phyloP scores from a whole-genome alignment of 495 filamentous ascomycete species.

The Talaromyces trachyspermus region DNA sequence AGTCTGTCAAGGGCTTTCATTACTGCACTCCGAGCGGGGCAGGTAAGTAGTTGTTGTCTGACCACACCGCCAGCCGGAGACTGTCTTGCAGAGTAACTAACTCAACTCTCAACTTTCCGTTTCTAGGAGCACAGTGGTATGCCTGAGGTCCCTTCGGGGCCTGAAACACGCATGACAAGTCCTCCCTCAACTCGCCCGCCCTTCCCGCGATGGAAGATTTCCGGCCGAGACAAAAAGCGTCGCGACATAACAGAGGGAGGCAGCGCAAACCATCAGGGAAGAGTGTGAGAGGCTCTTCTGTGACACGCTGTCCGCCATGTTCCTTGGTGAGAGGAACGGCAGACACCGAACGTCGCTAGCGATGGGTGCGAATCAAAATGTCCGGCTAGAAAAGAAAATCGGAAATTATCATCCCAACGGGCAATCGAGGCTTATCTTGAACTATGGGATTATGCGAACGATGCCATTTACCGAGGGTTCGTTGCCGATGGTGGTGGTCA shows the following conservation, averaged over 20 bases:
- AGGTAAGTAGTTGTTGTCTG: slow-evolving; percentile 40
- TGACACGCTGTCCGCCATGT: slow-evolving; percentile 81
- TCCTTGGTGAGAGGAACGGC: slow-evolving; percentile 87
- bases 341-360: slow-evolving; percentile 62
- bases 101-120: not conserved
- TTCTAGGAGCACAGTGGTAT: slow-evolving; percentile 83
- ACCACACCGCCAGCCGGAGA: slow-evolving; percentile 10
- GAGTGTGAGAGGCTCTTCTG: slow-evolving; percentile 99
- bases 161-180: slow-evolving; percentile 69
- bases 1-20: slow-evolving; percentile 72
- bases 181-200: slow-evolving; percentile 64
- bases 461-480: slow-evolving; percentile 77
- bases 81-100: too few relatives aligned
- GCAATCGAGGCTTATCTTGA: slow-evolving; percentile 57
- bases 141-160: slow-evolving; percentile 88
- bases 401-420: slow-evolving; percentile 17
- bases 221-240: slow-evolving; percentile 27
- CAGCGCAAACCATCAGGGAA: slow-evolving; percentile 90
- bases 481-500: slow-evolving; percentile 54
- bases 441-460: slow-evolving; percentile 82
- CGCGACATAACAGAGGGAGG: slow-evolving; percentile 66
- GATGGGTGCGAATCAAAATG: slow-evolving; percentile 53
- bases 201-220: slow-evolving; percentile 49
- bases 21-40: slow-evolving; percentile 85
- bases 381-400: slow-evolving; percentile 20